Conservation (phyloP, 2,329 filamentous ascomycete species). For the Exophiala oligosperma region DNA sequence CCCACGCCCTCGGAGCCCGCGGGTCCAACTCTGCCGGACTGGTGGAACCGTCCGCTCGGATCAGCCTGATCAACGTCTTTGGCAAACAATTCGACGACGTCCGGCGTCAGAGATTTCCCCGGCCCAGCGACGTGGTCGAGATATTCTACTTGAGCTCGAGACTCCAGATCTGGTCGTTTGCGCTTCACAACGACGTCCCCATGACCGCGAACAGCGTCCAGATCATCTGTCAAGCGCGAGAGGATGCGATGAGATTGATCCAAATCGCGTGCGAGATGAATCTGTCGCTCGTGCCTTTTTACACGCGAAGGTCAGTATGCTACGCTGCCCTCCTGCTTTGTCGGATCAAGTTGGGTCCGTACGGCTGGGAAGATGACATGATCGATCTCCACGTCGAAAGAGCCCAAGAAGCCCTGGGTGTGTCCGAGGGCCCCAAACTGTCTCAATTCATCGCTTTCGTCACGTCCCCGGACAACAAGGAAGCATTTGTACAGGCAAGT, state of each 20-base stretch:
- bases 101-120: background rate
- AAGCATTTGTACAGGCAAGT: slow-evolving; percentile 4
- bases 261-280: slow-evolving; percentile 15
- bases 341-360: slow-evolving; percentile 15
- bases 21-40: slow-evolving; percentile 9
- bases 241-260: slow-evolving; percentile 14
- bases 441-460: slow-evolving; percentile 2
- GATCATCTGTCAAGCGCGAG: slow-evolving; percentile 5
- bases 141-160: slow-evolving; percentile 16
- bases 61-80: slow-evolving; percentile 19
- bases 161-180: slow-evolving; percentile 18
- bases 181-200: slow-evolving; percentile 14
- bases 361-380: slow-evolving; percentile 9
- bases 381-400: slow-evolving; percentile 11
- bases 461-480: slow-evolving; percentile 10
- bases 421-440: background rate
- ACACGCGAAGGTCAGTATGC: slow-evolving; percentile 13
- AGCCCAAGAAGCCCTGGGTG: slow-evolving; percentile 6
- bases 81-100: slow-evolving; percentile 12
- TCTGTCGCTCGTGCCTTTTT: slow-evolving; percentile 12
- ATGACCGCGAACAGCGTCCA: slow-evolving; percentile 4
- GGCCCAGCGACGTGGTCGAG: slow-evolving; percentile 6
- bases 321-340: slow-evolving; percentile 15
- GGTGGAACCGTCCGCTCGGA: slow-evolving; percentile 5
- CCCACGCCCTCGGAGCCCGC: slow-evolving; percentile 4